Conservation (phyloP, 352 stramenopile species). For the Globisporangium barbulae region DNA sequence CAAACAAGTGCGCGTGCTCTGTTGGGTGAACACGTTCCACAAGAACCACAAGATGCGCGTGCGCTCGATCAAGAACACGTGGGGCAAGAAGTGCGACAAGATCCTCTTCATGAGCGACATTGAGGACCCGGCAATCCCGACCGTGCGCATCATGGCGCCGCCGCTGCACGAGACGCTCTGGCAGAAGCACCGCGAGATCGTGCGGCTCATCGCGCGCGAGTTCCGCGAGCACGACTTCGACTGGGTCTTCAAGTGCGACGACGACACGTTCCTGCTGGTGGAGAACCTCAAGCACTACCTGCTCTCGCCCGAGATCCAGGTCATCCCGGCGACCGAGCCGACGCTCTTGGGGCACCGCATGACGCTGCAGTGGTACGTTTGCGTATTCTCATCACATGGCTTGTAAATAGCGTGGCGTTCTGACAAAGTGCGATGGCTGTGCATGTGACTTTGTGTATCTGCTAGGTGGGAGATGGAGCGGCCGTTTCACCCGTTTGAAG, state of each 20-base stretch:
- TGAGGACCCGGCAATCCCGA: slow-evolving; percentile 59
- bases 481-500: slow-evolving; percentile 59
- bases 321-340: slow-evolving; percentile 32
- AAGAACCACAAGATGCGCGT: slow-evolving; percentile 64
- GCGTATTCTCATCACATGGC: not conserved
- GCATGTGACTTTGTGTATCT: not conserved
- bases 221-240: slow-evolving; percentile 65
- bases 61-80: slow-evolving; percentile 68
- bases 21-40: slow-evolving; percentile 86
- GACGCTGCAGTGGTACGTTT: slow-evolving; percentile 72
- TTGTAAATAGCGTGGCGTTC: not conserved
- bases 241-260: slow-evolving; percentile 88
- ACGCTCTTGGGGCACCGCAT: slow-evolving; percentile 79
- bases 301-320: slow-evolving; percentile 40
- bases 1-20: slow-evolving; percentile 58
- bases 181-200: slow-evolving; percentile 84
- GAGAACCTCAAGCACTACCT: slow-evolving; percentile 83
- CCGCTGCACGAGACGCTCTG: slow-evolving; percentile 74
- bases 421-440: not conserved
- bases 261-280: slow-evolving; percentile 85
- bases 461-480: slow-evolving; percentile 74
- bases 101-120: slow-evolving; percentile 87
- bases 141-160: slow-evolving; percentile 57
- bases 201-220: slow-evolving; percentile 66
- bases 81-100: slow-evolving; percentile 81